Base-by-base conservation (phyloP, 106 monocot genomes). In the Dendrobium huoshanense region DNA sequence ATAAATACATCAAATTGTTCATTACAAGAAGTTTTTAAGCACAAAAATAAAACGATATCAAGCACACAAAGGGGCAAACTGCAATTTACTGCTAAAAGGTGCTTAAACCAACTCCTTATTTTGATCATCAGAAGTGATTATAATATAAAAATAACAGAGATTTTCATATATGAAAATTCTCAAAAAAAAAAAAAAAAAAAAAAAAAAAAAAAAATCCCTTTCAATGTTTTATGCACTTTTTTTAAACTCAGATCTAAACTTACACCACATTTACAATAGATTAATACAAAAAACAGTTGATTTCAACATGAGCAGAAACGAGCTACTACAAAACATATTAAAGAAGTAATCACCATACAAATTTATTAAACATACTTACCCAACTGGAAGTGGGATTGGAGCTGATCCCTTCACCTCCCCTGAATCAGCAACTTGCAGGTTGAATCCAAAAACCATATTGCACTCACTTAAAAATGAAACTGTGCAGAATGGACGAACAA, bases 381-480 rank as follows among this genome's bases (percentile, higher is more conserved):
- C 99, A 5, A 93, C 85, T 48, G 95, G 95, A 55, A 99, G 82
- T 7, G 91, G 79, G 54, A 99, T 88, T 33, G 86, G 31, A 75
- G 56, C 37, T 18, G 93, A 83, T 65, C 87, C 89, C 24, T 55
- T 25, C 70, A 94, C 94, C 9, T 97, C 89, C 2, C 94, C 94
- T 41, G 87, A 64, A 10, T 84, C 94, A 29, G 55, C 78, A 77
- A 82, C 20, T 67, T 84, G 81, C 20, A 92, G 24, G 22, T 81
- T 84, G 9, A 80, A 61, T 54, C 99, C 99, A 77, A 99, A 99
- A 22, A 93, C 72, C 45, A 99, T 90, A 76, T 86, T 68, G 81
- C 99, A 95, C 56, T 95, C 93, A 37, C 88, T 91, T 1, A 95
- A 79, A 51, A 99, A 93, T 3, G 99, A 95, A 5, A 91, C 89